These are phyloP conservation scores for Diplocarpon mali DNA, from an alignment of 2,329 filamentous ascomycete species.

Conservation along the genomic window DNA sequence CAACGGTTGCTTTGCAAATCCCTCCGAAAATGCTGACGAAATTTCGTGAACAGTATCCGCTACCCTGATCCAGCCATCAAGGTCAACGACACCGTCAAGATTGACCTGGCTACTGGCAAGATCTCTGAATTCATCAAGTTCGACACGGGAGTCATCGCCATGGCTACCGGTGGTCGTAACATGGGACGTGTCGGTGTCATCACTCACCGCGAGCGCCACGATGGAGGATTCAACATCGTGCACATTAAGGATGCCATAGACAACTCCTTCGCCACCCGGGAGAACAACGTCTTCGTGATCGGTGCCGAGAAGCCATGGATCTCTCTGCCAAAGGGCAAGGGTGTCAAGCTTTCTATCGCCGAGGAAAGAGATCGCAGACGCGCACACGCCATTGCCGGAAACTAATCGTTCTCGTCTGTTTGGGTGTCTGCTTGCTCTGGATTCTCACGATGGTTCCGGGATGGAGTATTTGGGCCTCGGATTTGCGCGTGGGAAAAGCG, in stretches of 20 bases:
- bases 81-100: constrained; percentile 99
- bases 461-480: constrained; percentile 23
- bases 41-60: constrained; percentile 62
- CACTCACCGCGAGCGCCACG: constrained; percentile 99
- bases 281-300: constrained; percentile 99
- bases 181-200: constrained; percentile 99
- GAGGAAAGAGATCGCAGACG: constrained; percentile 98
- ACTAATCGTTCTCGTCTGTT: constrained; percentile 19
- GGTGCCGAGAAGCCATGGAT: constrained; percentile 98
- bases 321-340: constrained; percentile 99
- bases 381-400: constrained; percentile 37
- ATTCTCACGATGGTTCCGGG: constrained; percentile 17
- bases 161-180: constrained; percentile 99
- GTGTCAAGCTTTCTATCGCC: constrained; percentile 98
- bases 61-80: constrained; percentile 98
- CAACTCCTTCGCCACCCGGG: constrained; percentile 99
- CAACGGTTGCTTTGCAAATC: constrained; percentile 26
- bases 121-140: constrained; percentile 97
- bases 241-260: constrained; percentile 99
- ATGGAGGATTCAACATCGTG: constrained; percentile 99
- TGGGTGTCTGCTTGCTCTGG: constrained; percentile 19
- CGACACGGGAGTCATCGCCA: constrained; percentile 95
- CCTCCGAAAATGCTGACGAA: constrained; percentile 26
- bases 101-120: constrained; percentile 93
- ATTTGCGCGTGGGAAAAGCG: constrained; percentile 18